A percentile compares a stretch with the other conserved stretches of the same genome.
Conservation (phyloP, 2,329 filamentous ascomycete species). For the Alternaria postmessia region DNA sequence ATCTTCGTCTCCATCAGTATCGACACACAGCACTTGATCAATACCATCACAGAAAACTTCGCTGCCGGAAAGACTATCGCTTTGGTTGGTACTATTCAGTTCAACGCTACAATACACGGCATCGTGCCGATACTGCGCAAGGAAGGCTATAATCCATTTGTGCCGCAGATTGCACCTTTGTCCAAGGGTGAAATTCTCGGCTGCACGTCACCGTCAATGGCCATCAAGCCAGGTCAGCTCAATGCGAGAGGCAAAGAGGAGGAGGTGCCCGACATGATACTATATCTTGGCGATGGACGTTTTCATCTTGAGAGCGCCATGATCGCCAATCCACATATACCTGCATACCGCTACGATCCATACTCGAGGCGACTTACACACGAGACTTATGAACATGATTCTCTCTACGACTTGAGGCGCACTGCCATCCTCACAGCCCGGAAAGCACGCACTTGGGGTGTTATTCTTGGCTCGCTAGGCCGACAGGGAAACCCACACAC, state of each 20-base stretch:
- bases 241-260: constrained; percentile 58
- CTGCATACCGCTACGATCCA: constrained; percentile 95
- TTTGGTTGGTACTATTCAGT: constrained; percentile 96
- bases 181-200: constrained; percentile 96
- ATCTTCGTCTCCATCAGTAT: constrained; percentile 99
- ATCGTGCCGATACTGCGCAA: constrained; percentile 78
- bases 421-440: constrained; percentile 79
- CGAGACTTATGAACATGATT: constrained; percentile 89
- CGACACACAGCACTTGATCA: constrained; percentile 85
- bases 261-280: constrained; percentile 69
- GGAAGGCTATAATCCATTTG: constrained; percentile 83
- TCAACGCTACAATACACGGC: constrained; percentile 95
- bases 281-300: constrained; percentile 90
- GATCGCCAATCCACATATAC: constrained; percentile 93
- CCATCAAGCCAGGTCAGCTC: constrained; percentile 44
- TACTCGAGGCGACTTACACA: constrained; percentile 91
- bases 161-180: constrained; percentile 91
- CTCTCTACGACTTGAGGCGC: constrained; percentile 83
- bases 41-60: constrained; percentile 89
- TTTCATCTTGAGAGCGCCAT: constrained; percentile 98
- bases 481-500: constrained; percentile 96
- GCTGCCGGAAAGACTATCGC: constrained; percentile 84
- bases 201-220: constrained; percentile 80
- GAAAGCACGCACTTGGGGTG: constrained; percentile 85
- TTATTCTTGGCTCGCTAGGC: constrained; percentile 91